Conservation (phyloP, 2,329 filamentous ascomycete genomes). For the Aspergillus melleus region DNA sequence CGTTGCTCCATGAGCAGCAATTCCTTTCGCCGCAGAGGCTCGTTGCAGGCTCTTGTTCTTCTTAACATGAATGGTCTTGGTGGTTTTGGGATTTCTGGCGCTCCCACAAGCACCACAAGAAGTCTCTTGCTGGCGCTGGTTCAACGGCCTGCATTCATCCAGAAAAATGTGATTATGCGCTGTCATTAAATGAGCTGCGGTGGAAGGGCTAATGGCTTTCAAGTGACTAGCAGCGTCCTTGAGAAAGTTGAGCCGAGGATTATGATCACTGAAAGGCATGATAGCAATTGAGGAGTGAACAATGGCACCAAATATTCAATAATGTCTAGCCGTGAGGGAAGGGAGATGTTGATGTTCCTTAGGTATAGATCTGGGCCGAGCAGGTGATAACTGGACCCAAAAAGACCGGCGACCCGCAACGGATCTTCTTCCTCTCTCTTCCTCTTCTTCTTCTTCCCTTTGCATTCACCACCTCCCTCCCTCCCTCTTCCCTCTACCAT, state of each 20-base stretch:
- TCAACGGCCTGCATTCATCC: slow-evolving; percentile 35
- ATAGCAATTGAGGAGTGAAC: background rate
- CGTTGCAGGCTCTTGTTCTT: slow-evolving; percentile 16
- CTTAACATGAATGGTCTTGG: slow-evolving; percentile 29
- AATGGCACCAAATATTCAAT: background rate
- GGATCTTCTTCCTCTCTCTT: slow-evolving; percentile 7
- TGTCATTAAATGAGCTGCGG: slow-evolving; percentile 41
- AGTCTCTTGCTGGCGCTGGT: slow-evolving; percentile 30
- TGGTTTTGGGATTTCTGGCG: slow-evolving; percentile 32
- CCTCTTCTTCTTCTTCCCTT: background rate
- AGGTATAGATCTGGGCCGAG: background rate
- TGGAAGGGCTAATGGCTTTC: slow-evolving; percentile 36
- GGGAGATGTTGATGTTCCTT: background rate
- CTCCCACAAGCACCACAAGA: slow-evolving; percentile 44
- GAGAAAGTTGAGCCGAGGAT: slow-evolving; percentile 37
- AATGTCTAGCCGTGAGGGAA: background rate
- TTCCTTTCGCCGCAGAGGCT: slow-evolving; percentile 10
- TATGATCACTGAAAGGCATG: slow-evolving; percentile 26
- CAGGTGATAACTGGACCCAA: background rate
- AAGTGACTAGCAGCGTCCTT: slow-evolving; percentile 36
- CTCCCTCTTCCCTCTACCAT: background rate
- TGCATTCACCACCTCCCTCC: background rate
- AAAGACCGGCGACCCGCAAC: slow-evolving; percentile 5
- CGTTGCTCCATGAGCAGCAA: slow-evolving; percentile 23
- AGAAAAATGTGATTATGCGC: slow-evolving; percentile 39